Evolutionary conservation across 345 rosid genomes (phyloP).

Genomic region (Aegle marmelos): DNA sequence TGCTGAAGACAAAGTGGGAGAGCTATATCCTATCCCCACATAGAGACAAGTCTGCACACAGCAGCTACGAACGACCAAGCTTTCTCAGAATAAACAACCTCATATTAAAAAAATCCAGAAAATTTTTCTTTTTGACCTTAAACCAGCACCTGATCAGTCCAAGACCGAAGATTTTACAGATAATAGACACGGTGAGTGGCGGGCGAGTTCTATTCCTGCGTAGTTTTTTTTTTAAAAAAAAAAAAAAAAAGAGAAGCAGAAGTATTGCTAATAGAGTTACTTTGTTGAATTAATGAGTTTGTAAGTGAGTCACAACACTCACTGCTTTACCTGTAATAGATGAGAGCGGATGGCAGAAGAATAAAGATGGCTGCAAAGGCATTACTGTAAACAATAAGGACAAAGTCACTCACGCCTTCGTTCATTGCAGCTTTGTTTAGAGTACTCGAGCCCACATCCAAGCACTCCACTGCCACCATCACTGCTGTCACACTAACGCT

Average conservation of each 20-base stretch:
- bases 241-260: neutral
- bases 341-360: constrained; percentile 27
- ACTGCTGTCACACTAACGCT: constrained; percentile 13
- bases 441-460: constrained; percentile 29
- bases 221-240: neutral
- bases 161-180: constrained; percentile 29
- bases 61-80: neutral
- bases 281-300: neutral
- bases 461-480: constrained; percentile 29
- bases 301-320: no score
- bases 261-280: neutral
- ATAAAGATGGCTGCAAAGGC: constrained; percentile 20
- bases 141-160: constrained; percentile 20
- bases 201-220: constrained; percentile 26
- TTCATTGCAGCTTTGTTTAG: constrained; percentile 39
- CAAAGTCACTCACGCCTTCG: constrained; percentile 31
- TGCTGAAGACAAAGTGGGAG: constrained; percentile 23
- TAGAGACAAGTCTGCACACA: constrained; percentile 15
- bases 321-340: constrained; percentile 28
- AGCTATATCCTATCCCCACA: constrained; percentile 17
- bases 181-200: constrained; percentile 16
- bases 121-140: neutral
- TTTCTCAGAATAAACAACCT: neutral
- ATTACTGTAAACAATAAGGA: constrained; percentile 31
- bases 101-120: neutral